Evolutionary conservation across 1,139 yeast species (phyloP), one percentile per base, ranked within the genome.

Genomic region (Taphrina communis): DNA sequence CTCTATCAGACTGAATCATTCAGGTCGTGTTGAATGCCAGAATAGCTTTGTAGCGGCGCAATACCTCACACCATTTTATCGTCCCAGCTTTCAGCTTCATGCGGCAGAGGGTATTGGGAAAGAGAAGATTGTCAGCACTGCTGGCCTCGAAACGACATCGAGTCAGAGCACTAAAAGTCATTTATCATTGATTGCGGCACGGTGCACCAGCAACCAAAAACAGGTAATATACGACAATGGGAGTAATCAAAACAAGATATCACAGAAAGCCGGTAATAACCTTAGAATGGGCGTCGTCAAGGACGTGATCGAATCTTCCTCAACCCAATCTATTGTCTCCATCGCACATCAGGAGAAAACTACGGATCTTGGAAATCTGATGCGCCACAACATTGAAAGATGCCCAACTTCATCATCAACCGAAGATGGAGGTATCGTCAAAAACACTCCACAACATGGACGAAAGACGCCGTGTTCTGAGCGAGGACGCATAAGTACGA

Each of bases 31-130:
- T 11, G 58, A 36, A 36, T n/a, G 25, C 9, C 25, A 3, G 14
- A 36, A 53, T 11, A 36, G 42, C 60, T 58, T 58, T 19, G 9
- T 31, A 14, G 8, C 42, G 52, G 62, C 62, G 6, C 62, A 58
- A 17, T 42, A 12, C 25, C 12, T 7, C 8, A 8, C 52, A 9
- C 62, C 62, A 1, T 58, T 58, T 31, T 58, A 58, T 44, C 46
- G 46, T 17, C 60, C 60, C 11, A 39, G 42, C n/a, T 50, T 50
- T n/a, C 53, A 35, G 11, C 36, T 21, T n/a, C 19, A n/a, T 4
- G 19, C 21, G 42, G 42, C 42, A 39, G 42, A 11, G 42, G 14
- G 6, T 11, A 39, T 39, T 39, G 42, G 42, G 42, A 6, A 9
- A 14, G 14, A 11, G 42, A 11, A 14, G 14, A 44, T 4, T 17